Conservation (phyloP, 495 filamentous ascomycete species). For the Echria macrotheca region DNA sequence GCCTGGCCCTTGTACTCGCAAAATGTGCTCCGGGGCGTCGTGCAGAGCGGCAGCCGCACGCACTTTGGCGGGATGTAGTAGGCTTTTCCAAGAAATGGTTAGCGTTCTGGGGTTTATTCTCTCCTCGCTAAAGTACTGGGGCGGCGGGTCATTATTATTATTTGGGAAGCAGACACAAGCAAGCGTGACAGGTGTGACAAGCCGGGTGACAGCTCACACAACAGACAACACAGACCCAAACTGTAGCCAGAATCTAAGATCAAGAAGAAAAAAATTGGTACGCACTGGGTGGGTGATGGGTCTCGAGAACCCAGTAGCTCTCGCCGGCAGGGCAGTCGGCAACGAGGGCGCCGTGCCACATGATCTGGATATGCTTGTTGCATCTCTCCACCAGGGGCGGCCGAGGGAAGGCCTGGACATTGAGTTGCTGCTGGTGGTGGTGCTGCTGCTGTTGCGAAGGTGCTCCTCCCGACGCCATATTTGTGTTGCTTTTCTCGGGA, state of each 20-base stretch:
- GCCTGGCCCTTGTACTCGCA: conserved; percentile 56
- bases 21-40: conserved; percentile 40
- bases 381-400: conserved; percentile 49
- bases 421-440: conserved; percentile 24
- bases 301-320: conserved; percentile 56
- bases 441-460: background rate
- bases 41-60: conserved; percentile 38
- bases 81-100: conserved; percentile 24
- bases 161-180: background rate
- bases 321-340: conserved; percentile 47
- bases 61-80: conserved; percentile 50
- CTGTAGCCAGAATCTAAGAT: too few relatives aligned
- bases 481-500: background rate
- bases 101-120: background rate
- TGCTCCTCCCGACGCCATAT: background rate
- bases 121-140: background rate
- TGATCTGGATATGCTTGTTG: conserved; percentile 46
- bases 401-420: conserved; percentile 54
- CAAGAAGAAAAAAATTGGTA: too few relatives aligned
- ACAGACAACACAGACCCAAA: too few relatives aligned
- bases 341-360: conserved; percentile 46
- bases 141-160: too few relatives aligned
- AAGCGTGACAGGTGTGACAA: background rate
- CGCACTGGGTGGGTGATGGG: conserved; percentile 50
- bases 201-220: too few relatives aligned